phyloP scores from a whole-genome alignment of 352 stramenopile genomes.

The Pilasporangium apinafurcum region DNA sequence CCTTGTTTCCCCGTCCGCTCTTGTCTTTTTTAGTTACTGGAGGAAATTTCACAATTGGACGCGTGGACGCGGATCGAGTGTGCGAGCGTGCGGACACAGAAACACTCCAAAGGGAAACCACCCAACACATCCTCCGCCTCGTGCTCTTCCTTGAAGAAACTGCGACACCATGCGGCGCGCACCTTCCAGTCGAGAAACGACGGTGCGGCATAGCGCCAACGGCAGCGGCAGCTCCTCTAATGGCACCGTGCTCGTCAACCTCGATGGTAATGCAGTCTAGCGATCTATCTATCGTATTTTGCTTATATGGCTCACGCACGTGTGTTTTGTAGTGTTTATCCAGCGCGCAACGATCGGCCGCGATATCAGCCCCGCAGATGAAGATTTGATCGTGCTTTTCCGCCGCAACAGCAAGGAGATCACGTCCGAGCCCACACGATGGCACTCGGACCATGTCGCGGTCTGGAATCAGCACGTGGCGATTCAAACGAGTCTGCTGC shows the following conservation, averaged over 20 bases:
- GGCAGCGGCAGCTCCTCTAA: neutral
- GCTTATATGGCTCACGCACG: neutral
- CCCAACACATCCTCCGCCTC: slow-evolving; percentile 13
- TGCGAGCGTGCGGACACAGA: too few relatives aligned
- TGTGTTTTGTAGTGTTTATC: slow-evolving; percentile 33
- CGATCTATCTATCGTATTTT: neutral
- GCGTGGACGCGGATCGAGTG: too few relatives aligned
- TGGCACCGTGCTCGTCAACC: slow-evolving; percentile 63
- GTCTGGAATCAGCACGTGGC: slow-evolving; percentile 74
- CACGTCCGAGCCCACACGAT: slow-evolving; percentile 58
- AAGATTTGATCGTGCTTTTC: slow-evolving; percentile 79
- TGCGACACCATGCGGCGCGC: slow-evolving; percentile 23
- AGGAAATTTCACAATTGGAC: too few relatives aligned
- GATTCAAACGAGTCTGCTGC: slow-evolving; percentile 72
- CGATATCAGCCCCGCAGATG: slow-evolving; percentile 65
- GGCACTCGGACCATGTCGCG: slow-evolving; percentile 59
- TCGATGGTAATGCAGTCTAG: slow-evolving; percentile 29
- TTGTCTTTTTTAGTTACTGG: too few relatives aligned
- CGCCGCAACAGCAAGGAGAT: slow-evolving; percentile 77
- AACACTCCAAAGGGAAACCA: too few relatives aligned
- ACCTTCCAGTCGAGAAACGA: slow-evolving; percentile 21
- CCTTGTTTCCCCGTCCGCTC: too few relatives aligned
- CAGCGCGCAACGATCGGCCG: slow-evolving; percentile 64
- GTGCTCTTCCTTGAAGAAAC: slow-evolving; percentile 5
- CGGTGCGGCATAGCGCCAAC: slow-evolving; percentile 8